These are phyloP conservation scores for Amanita brunnescens DNA, from an alignment of 768 basidiomycete genomes.

Conservation along the genomic window DNA sequence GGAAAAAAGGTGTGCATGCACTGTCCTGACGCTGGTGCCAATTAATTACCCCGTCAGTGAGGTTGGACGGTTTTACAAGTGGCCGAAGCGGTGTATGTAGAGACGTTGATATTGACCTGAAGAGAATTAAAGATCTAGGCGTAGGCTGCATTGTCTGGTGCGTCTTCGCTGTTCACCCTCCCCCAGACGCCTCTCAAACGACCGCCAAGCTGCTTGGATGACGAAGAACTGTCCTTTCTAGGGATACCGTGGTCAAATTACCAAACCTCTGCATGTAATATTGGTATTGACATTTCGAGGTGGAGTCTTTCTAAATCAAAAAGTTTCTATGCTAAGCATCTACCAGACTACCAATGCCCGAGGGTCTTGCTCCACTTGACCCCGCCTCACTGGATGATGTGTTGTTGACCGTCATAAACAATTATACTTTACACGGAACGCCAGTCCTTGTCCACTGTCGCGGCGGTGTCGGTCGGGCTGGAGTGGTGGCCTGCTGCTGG, in stretches of 20 bases:
- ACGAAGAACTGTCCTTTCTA: conserved; percentile 73
- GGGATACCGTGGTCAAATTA: conserved; percentile 87
- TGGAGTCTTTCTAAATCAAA: conserved; percentile 18
- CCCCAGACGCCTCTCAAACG: neutral
- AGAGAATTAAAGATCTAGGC: conserved; percentile 62
- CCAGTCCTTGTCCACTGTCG: conserved; percentile 84
- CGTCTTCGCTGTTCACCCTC: conserved; percentile 12
- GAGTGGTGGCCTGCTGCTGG: conserved; percentile 90
- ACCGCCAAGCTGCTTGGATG: conserved; percentile 65
- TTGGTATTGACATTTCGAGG: conserved; percentile 79
- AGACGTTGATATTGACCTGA: conserved; percentile 69
- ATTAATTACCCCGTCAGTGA: conserved; percentile 32
- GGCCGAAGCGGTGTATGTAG: conserved; percentile 79
- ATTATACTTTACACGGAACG: conserved; percentile 65
- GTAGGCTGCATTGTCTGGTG: conserved; percentile 82
- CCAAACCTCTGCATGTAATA: conserved; percentile 42
- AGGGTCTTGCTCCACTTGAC: conserved; percentile 73
- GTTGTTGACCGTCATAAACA: conserved; percentile 53
- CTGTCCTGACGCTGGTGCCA: neutral
- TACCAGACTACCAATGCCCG: conserved; percentile 76
- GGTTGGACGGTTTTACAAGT: conserved; percentile 64
- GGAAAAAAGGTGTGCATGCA: conserved; percentile 67
- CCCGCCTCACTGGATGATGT: conserved; percentile 52
- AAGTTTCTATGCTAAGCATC: conserved; percentile 1
- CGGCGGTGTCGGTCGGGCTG: conserved; percentile 91